Percentiles rank a stretch among this genome's conserved stretches.
phyloP scores from a whole-genome alignment of 257 asterid species.

The Solanum lycopersicoides region DNA sequence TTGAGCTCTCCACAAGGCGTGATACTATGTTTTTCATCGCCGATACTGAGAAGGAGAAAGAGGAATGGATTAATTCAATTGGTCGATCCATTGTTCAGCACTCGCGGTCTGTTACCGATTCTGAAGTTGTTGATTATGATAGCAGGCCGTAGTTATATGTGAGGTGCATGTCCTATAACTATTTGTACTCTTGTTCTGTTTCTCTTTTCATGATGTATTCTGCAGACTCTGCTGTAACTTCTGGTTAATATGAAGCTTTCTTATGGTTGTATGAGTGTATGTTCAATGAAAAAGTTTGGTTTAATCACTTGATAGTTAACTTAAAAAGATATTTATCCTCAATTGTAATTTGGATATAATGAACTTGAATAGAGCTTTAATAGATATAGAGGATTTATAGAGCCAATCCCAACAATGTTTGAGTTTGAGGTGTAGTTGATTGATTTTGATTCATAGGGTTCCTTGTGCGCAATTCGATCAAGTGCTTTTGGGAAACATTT shows the following conservation, averaged over 20 bases:
- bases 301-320: neutral
- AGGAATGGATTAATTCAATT: slow-evolving; percentile 87
- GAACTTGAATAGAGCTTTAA: neutral
- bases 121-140: slow-evolving; percentile 81
- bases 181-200: neutral
- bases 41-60: slow-evolving; percentile 84
- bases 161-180: neutral
- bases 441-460: neutral
- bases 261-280: neutral
- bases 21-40: slow-evolving; percentile 88
- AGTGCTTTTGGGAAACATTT: neutral
- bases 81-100: slow-evolving; percentile 84
- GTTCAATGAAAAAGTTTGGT: neutral
- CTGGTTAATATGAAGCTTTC: neutral
- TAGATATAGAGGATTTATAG: neutral
- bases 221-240: neutral
- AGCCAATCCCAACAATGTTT: neutral
- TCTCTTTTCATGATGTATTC: neutral
- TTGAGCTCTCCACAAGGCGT: slow-evolving; percentile 67
- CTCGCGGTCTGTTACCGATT: slow-evolving; percentile 76
- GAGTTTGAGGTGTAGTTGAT: neutral
- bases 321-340: neutral
- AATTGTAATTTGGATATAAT: neutral
- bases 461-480: neutral
- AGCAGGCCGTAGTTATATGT: slow-evolving; percentile 16